phyloP scores from a whole-genome alignment of 108 stramenopile genomes.

The Cyclotella distinguenda region DNA sequence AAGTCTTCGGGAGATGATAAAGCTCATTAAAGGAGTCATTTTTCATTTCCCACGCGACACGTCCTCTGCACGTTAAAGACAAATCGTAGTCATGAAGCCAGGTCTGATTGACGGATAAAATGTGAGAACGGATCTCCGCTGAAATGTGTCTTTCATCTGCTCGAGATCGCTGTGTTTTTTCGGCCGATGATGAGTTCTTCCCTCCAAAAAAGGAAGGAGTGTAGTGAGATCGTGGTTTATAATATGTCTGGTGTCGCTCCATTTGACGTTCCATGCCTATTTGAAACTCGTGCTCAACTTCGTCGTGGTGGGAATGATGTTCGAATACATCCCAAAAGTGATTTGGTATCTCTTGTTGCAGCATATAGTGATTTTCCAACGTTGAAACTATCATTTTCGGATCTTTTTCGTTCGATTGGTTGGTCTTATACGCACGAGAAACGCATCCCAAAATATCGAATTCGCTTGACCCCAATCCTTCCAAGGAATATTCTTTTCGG shows the following conservation, averaged over 20 bases:
- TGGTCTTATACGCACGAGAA: conserved; percentile 21
- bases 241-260: conserved; percentile 32
- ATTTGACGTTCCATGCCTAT: conserved; percentile 34
- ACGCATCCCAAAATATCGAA: conserved; percentile 43
- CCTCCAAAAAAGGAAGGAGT: conserved; percentile 40
- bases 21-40: conserved; percentile 34
- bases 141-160: conserved; percentile 20
- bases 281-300: conserved; percentile 12
- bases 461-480: conserved; percentile 29
- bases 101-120: neutral
- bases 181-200: neutral
- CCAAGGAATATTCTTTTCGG: conserved; percentile 28
- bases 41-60: conserved; percentile 28
- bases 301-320: conserved; percentile 27
- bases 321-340: conserved; percentile 45
- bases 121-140: conserved; percentile 14
- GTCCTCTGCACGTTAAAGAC: conserved; percentile 32
- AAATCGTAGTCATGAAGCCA: conserved; percentile 8
- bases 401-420: neutral
- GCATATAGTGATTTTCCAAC: neutral
- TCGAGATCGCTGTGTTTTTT: neutral
- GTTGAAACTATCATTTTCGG: neutral
- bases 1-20: conserved; percentile 42
- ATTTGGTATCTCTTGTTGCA: neutral
- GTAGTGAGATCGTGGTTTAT: conserved; percentile 22